phyloP scores from a whole-genome alignment of 441 rosid species.

The Omphalea diandra region DNA sequence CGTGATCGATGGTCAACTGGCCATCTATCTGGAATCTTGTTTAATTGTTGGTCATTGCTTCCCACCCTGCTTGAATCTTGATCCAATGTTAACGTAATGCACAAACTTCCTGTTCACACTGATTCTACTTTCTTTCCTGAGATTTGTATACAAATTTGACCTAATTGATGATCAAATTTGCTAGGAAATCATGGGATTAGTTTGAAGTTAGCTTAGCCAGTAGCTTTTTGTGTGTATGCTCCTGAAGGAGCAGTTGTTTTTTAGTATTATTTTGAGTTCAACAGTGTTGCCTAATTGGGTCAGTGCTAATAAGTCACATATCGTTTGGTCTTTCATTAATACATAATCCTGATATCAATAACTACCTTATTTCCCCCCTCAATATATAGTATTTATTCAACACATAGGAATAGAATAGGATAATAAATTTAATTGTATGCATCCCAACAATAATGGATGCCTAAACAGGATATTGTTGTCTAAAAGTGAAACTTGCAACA shows the following conservation, averaged over 20 bases:
- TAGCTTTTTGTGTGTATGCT: no score
- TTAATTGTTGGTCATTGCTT: slow-evolving; percentile 22
- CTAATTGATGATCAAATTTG: no score
- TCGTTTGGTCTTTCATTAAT: background rate
- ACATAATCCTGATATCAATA: background rate
- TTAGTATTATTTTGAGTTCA: no score
- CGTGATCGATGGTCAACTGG: slow-evolving; percentile 29
- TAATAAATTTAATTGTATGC: background rate
- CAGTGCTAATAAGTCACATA: background rate
- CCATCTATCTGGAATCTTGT: slow-evolving; percentile 42
- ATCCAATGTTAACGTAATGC: background rate
- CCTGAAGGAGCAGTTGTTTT: no score
- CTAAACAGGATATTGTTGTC: slow-evolving; percentile 12
- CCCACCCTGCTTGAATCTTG: no score
- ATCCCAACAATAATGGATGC: slow-evolving; percentile 18
- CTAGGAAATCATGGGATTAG: no score
- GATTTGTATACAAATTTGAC: no score
- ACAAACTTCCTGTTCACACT: background rate
- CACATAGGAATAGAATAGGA: no score
- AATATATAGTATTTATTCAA: background rate
- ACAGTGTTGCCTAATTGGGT: background rate
- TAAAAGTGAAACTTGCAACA: slow-evolving; percentile 25
- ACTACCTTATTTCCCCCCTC: no score
- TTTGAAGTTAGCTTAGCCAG: no score
- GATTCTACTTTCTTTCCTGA: background rate